Percentiles rank a stretch among this genome's conserved stretches.
Conservation (phyloP, 2,329 filamentous ascomycete genomes). For the Apiospora marii region DNA sequence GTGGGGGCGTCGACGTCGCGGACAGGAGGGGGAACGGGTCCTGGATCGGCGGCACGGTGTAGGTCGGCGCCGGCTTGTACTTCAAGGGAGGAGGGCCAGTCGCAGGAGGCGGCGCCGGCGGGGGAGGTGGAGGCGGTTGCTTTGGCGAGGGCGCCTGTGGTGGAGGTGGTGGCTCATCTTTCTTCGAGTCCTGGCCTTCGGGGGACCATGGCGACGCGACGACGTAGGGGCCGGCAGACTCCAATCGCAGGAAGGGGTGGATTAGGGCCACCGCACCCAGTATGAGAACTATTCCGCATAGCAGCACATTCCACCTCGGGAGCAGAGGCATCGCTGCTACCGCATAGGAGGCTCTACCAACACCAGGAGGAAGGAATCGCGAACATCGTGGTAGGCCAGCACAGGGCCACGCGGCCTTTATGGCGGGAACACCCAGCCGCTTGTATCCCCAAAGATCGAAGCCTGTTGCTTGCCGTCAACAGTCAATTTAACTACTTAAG, state of each 20-base stretch:
- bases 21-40: conserved; percentile 53
- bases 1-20: conserved; percentile 43
- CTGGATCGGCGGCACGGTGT: conserved; percentile 46
- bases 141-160: neutral
- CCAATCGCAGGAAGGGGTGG: neutral
- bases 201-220: neutral
- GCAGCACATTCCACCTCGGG: neutral
- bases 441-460: too few species aligned
- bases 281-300: neutral
- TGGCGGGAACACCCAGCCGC: neutral
- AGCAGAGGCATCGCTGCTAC: conserved; percentile 1
- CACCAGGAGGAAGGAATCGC: neutral
- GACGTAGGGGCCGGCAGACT: neutral
- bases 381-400: neutral
- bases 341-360: neutral
- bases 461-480: neutral
- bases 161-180: neutral
- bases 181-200: neutral
- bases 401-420: neutral
- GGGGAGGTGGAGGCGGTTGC: neutral
- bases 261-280: neutral
- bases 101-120: neutral
- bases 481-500: neutral
- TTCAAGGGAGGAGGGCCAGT: neutral
- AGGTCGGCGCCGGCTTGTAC: conserved; percentile 46